phyloP scores from a whole-genome alignment of 73 alveolate genomes.

The Stentor roeselii region DNA sequence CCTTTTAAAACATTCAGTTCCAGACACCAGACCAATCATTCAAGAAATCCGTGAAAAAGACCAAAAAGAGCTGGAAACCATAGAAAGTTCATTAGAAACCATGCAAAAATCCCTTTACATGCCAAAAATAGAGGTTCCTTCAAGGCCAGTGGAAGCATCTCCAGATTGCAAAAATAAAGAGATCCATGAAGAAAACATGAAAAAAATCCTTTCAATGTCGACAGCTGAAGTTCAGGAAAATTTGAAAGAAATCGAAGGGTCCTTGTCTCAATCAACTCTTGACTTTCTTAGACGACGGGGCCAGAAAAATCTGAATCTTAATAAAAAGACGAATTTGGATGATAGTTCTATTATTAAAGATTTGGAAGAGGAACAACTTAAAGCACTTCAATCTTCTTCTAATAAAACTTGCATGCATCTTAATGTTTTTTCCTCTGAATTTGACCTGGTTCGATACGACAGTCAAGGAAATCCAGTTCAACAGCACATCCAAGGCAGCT shows the following conservation, averaged over 20 bases:
- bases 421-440: not conserved
- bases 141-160: not conserved
- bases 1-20: not conserved
- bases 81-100: not conserved
- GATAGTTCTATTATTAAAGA: not conserved
- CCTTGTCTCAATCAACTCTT: not conserved
- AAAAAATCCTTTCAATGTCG: not conserved
- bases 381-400: not conserved
- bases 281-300: conserved; percentile 5
- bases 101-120: not conserved
- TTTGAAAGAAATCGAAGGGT: not conserved
- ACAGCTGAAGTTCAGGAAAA: not conserved
- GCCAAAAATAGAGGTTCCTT: not conserved
- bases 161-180: not conserved
- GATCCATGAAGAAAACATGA: not conserved
- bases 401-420: not conserved
- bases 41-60: not conserved
- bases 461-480: conserved; percentile 3
- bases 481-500: not conserved
- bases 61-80: not conserved
- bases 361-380: not conserved
- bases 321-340: not conserved
- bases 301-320: not conserved
- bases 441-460: not conserved
- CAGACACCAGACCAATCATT: not conserved